Evolutionary conservation across 2,329 filamentous ascomycete species (phyloP).

Genomic region (Fusarium sublunatum): DNA sequence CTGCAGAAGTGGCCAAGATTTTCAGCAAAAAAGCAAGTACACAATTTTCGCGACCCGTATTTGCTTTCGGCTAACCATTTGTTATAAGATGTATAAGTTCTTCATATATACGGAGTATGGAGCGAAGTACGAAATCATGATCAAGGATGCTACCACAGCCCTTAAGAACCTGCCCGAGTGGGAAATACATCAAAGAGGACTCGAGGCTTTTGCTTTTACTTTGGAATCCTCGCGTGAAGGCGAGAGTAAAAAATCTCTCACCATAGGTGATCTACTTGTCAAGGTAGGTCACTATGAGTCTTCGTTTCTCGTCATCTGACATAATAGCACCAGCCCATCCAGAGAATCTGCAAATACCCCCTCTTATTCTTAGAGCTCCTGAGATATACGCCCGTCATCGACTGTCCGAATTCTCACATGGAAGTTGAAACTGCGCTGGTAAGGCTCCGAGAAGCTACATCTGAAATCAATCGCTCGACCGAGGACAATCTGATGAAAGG

Average conservation of each 20-base stretch:
- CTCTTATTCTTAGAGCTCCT: slow-evolving; percentile 86
- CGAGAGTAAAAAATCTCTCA: slow-evolving; percentile 78
- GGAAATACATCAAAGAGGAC: slow-evolving; percentile 83
- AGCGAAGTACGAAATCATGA: slow-evolving; percentile 87
- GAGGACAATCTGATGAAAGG: slow-evolving; percentile 77
- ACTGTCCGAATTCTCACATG: slow-evolving; percentile 85
- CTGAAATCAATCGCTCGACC: slow-evolving; percentile 86
- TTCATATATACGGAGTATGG: slow-evolving; percentile 92
- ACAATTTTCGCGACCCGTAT: background rate
- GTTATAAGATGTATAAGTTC: slow-evolving; percentile 77
- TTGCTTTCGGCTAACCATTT: background rate
- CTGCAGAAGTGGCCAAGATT: slow-evolving; percentile 69
- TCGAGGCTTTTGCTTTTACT: slow-evolving; percentile 83
- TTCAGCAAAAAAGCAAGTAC: slow-evolving; percentile 67
- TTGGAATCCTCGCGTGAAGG: slow-evolving; percentile 72
- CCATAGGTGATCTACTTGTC: slow-evolving; percentile 86
- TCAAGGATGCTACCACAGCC: slow-evolving; percentile 77
- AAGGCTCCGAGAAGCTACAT: slow-evolving; percentile 77
- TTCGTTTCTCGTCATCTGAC: slow-evolving; percentile 7
- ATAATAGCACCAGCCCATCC: slow-evolving; percentile 74
- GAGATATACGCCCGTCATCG: slow-evolving; percentile 83
- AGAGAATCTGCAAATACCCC: slow-evolving; percentile 91
- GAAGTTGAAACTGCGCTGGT: slow-evolving; percentile 80
- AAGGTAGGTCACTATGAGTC: slow-evolving; percentile 69
- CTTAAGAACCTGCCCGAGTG: slow-evolving; percentile 77